A percentile compares a stretch with the other conserved stretches of the same genome.
Evolutionary conservation across 2,329 filamentous ascomycete species (phyloP).

Genomic region (Calonectria pseudoreteaudii): DNA sequence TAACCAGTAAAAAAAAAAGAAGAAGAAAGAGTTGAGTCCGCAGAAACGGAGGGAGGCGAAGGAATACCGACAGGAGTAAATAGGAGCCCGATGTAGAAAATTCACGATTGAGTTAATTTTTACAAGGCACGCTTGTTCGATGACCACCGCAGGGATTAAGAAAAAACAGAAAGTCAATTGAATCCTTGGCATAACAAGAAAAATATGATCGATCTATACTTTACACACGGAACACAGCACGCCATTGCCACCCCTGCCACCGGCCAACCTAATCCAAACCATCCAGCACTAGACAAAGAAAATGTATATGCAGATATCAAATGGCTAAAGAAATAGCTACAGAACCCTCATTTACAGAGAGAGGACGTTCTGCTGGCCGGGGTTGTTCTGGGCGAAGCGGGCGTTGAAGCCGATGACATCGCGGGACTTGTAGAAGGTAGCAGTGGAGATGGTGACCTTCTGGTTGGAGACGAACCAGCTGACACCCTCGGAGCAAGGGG

Average conservation of each 20-base stretch:
- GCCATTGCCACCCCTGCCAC: not conserved
- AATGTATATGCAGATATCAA: not conserved
- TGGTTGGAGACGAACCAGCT: conserved; percentile 63
- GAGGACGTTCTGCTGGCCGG: conserved; percentile 44
- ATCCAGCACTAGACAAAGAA: not conserved
- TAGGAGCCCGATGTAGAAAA: not conserved
- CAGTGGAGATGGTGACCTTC: conserved; percentile 59
- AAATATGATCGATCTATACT: not conserved
- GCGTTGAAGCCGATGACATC: conserved; percentile 67
- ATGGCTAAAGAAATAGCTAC: not conserved
- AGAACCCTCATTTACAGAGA: not conserved
- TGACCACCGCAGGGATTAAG: not conserved
- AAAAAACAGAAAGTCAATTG: not conserved
- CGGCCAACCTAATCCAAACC: not conserved
- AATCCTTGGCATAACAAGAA: not conserved
- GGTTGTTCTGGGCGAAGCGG: conserved; percentile 64
- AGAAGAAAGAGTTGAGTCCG: not conserved
- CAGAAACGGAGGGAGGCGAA: not conserved
- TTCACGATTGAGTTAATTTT: not conserved
- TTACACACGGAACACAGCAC: not conserved
- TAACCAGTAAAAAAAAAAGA: not conserved
- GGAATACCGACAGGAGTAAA: too few relatives aligned
- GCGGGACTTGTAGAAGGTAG: conserved; percentile 64
- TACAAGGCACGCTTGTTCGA: not conserved
- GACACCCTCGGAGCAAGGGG: conserved; percentile 70